Evolutionary conservation across 2,329 filamentous ascomycete species (phyloP), one percentile per base, ranked within the genome.

Genomic region (Colletotrichum salicis): DNA sequence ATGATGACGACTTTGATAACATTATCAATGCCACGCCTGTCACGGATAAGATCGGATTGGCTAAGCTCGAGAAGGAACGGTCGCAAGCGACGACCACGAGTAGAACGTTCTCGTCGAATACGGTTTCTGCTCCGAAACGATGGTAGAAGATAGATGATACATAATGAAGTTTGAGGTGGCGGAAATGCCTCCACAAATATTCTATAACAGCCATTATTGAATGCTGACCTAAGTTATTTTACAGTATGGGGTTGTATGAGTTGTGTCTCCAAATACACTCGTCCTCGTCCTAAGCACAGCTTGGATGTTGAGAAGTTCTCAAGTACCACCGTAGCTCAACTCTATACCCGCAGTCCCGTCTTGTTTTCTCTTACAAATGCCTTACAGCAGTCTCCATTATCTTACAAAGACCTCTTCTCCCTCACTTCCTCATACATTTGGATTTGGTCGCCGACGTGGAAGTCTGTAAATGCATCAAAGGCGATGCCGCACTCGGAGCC

Each of bases 1-100:
- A 86, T 1, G 92, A 96, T 65, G 93, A 93, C 58, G 92, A 94
- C 61, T 97, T 98, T 78, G 96, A 98, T 78, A 92, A 92, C 75
- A 97, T 99, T 81, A 97, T 98, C 78, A 91, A 95, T 76, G 96
- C 96, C 0, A 96, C 94, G 3, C 94, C 94, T 0, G 90, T 97
- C 22, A 98, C 95, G 0, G 96, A 98, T 80, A 90, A 92, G 66
- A 93, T 93, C 13, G 96, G 96, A 0, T 77, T 91, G 67, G 80
- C 82, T 2, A 88, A 84, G 79, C 80, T 91, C 54, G 87, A 90
- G 72, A 89, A 86, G 80, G 88, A 90, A 76, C 83, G 87, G 51
- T 81, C 84, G 6, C 82, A 81, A 67, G 84, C 84, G 2, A 84
- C 84, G 6, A 80, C 85, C 33, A 86, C 85, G 5, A 88, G 82